phyloP scores from a whole-genome alignment of 1,139 yeast species.

The Saccharomycopsis hybrid region DNA sequence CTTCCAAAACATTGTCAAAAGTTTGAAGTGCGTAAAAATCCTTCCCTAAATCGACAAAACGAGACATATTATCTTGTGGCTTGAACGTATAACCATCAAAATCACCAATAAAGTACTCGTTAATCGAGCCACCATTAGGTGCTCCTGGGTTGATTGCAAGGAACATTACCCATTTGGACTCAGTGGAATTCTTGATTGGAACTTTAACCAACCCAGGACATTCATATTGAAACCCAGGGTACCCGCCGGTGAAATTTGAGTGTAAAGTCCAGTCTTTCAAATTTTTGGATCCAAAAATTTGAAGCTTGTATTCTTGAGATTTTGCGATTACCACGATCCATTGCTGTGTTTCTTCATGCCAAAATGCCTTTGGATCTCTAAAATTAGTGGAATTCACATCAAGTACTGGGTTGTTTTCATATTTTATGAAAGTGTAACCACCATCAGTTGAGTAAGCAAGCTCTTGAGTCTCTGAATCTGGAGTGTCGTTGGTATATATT shows the following conservation, averaged over 20 bases:
- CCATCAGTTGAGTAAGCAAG: conserved; percentile 33
- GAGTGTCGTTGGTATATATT: conserved; percentile 29
- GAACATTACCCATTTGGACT: conserved; percentile 35
- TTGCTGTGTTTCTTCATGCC: conserved; percentile 30
- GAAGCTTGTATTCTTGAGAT: conserved; percentile 31
- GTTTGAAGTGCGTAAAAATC: conserved; percentile 34
- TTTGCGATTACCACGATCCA: conserved; percentile 35
- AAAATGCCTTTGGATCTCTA: conserved; percentile 37
- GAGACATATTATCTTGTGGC: conserved; percentile 27
- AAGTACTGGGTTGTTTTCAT: conserved; percentile 31
- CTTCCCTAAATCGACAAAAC: conserved; percentile 32
- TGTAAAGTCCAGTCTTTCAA: conserved; percentile 30
- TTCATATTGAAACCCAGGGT: conserved; percentile 34
- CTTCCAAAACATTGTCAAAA: conserved; percentile 20
- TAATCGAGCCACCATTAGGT: conserved; percentile 34
- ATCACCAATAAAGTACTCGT: conserved; percentile 35
- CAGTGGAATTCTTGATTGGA: too few relatives aligned
- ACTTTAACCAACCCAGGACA: conserved; percentile 32
- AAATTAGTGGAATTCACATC: conserved; percentile 30
- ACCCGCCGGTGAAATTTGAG: conserved; percentile 31
- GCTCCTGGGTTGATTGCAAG: conserved; percentile 34
- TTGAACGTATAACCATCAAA: conserved; percentile 32
- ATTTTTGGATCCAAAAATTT: conserved; percentile 30
- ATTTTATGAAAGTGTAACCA: conserved; percentile 31
- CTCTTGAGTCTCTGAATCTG: conserved; percentile 29